A percentile compares a stretch with the other conserved stretches of the same genome.
phyloP scores from a whole-genome alignment of 2,329 filamentous ascomycete species.

The Mycosphaerelloides madeirae region DNA sequence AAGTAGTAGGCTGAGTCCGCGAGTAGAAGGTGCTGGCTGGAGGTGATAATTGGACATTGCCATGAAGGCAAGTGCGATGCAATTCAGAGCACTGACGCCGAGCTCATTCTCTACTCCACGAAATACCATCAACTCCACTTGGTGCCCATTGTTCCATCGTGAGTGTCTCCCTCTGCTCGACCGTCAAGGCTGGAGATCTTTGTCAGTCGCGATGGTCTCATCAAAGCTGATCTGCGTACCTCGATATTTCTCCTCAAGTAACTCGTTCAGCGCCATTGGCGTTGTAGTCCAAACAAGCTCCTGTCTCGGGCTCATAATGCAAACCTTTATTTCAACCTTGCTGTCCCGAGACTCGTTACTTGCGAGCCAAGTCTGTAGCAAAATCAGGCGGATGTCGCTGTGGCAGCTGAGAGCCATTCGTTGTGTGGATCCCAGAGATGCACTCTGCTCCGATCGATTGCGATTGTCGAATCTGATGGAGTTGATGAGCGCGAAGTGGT shows the following conservation, averaged over 20 bases:
- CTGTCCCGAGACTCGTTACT: too few species aligned
- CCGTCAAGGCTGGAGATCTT: not conserved
- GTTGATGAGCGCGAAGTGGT: not conserved
- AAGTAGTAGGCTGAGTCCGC: too few species aligned
- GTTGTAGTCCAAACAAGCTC: not conserved
- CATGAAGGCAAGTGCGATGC: too few species aligned
- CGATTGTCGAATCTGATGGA: not conserved
- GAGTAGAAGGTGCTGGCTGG: too few species aligned
- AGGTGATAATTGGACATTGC: too few species aligned
- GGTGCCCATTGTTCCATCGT: not conserved
- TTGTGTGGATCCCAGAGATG: not conserved
- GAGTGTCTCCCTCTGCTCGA: not conserved
- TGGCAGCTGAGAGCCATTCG: not conserved
- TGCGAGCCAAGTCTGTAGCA: not conserved
- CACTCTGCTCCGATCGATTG: slow-evolving; percentile 1
- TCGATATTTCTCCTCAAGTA: not conserved
- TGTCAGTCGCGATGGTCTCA: not conserved
- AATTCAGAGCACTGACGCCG: too few species aligned
- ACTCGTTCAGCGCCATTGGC: not conserved
- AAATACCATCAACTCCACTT: not conserved
- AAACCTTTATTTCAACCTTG: not conserved
- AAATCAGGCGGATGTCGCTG: not conserved
- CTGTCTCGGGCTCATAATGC: not conserved
- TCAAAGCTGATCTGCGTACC: not conserved
- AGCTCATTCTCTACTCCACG: not conserved